Evolutionary conservation across 2,329 filamentous ascomycete species (phyloP).

Genomic region (Talaromyces marneffei): DNA sequence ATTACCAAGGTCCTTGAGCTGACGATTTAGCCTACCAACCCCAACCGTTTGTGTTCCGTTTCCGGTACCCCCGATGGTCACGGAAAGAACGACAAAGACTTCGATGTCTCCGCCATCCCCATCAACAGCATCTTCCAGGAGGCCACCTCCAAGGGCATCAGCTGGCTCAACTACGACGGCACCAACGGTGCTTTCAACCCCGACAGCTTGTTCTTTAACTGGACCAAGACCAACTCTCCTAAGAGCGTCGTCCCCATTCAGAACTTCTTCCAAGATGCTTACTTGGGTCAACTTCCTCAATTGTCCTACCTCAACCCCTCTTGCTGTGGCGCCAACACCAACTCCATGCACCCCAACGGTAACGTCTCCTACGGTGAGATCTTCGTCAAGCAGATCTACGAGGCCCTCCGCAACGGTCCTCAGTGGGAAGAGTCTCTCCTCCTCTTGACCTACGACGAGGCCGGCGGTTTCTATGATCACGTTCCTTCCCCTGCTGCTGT

Average conservation of each 20-base stretch:
- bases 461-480: slow-evolving; percentile 35
- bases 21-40: slow-evolving; percentile 36
- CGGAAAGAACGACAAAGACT: slow-evolving; percentile 28
- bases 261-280: slow-evolving; percentile 32
- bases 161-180: slow-evolving; percentile 35
- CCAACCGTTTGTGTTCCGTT: slow-evolving; percentile 34
- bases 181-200: slow-evolving; percentile 25
- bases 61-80: slow-evolving; percentile 31
- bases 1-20: neutral
- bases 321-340: slow-evolving; percentile 35
- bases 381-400: slow-evolving; percentile 35
- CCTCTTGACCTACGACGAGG: slow-evolving; percentile 33
- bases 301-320: slow-evolving; percentile 36
- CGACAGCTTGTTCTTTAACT: slow-evolving; percentile 31
- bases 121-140: slow-evolving; percentile 39
- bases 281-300: slow-evolving; percentile 27
- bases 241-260: slow-evolving; percentile 27
- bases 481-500: slow-evolving; percentile 29
- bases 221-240: slow-evolving; percentile 27
- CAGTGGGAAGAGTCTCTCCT: slow-evolving; percentile 34
- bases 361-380: slow-evolving; percentile 32
- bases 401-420: slow-evolving; percentile 29
- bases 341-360: slow-evolving; percentile 29
- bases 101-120: slow-evolving; percentile 25
- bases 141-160: slow-evolving; percentile 26